A percentile compares a stretch with the other conserved stretches of the same genome.
These are phyloP conservation scores for Bothriochloa decipiens DNA, from an alignment of 176 grass and related monocot species.

Conservation along the genomic window DNA sequence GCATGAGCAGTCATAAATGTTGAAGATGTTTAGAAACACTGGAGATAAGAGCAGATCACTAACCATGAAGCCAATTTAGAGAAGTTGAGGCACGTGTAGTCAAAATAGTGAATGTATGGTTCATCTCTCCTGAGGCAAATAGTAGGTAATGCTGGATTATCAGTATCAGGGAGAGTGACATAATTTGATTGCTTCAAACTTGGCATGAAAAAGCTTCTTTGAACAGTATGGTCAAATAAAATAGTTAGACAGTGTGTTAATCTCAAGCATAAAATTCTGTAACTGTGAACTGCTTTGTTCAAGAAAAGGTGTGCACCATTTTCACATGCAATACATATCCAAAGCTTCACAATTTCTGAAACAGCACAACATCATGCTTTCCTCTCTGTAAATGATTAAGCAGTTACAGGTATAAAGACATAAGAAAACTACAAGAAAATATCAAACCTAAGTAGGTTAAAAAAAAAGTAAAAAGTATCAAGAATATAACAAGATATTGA, in stretches of 20 bases:
- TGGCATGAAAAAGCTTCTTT: not conserved
- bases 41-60: constrained; percentile 27
- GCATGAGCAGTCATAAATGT: constrained; percentile 43
- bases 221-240: constrained; percentile 17
- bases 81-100: constrained; percentile 64
- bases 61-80: constrained; percentile 90
- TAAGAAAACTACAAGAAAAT: not conserved
- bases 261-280: not conserved
- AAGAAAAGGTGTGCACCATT: constrained; percentile 3
- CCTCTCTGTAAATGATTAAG: not conserved
- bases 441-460: not conserved
- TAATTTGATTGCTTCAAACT: constrained; percentile 24
- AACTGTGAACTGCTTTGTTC: not conserved
- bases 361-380: not conserved
- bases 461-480: not conserved
- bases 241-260: not conserved
- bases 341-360: not conserved
- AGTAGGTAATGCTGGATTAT: constrained; percentile 35
- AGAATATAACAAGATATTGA: not conserved
- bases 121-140: constrained; percentile 63
- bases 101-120: constrained; percentile 79
- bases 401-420: not conserved
- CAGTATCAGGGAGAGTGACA: not conserved
- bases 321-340: not conserved
- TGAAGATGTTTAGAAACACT: constrained; percentile 30